phyloP scores from a whole-genome alignment of 805 yeast genomes.

The Wickerhamiella cacticola region DNA sequence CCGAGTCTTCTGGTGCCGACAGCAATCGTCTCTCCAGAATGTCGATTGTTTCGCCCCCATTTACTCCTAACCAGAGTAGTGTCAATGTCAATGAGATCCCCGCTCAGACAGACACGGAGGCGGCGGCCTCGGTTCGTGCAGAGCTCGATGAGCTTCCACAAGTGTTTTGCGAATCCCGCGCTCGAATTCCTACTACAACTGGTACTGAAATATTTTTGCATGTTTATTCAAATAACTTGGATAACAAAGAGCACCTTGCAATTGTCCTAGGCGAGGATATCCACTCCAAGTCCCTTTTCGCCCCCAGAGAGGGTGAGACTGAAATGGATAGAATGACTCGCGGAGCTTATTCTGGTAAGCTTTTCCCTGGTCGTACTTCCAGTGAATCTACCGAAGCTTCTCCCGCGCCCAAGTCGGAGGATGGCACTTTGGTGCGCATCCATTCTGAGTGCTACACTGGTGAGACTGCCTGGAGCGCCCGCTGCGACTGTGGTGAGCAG shows the following conservation, averaged over 20 bases:
- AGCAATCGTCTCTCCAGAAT: conserved; percentile 15
- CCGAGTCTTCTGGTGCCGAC: conserved; percentile 1
- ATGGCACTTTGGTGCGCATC: conserved; percentile 54
- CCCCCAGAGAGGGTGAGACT: conserved; percentile 51
- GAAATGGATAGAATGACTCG: conserved; percentile 95
- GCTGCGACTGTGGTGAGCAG: conserved; percentile 99
- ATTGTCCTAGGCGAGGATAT: conserved; percentile 92
- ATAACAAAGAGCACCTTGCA: conserved; percentile 88
- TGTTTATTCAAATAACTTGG: conserved; percentile 73
- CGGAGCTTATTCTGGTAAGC: conserved; percentile 88
- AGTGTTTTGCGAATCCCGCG: conserved; percentile 84
- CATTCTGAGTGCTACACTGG: conserved; percentile 99
- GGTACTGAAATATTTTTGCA: conserved; percentile 93
- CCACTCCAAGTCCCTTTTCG: conserved; percentile 62
- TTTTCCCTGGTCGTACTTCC: conserved; percentile 65
- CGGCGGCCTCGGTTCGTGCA: conserved; percentile 1
- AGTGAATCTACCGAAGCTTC: not conserved
- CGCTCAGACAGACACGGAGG: not conserved
- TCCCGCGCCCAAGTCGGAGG: conserved; percentile 13
- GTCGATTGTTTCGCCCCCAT: conserved; percentile 30
- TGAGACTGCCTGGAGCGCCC: conserved; percentile 97
- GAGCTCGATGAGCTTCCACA: conserved; percentile 40
- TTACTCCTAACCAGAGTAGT: conserved; percentile 24
- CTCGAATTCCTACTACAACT: conserved; percentile 89
- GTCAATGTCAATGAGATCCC: conserved; percentile 18